phyloP scores from a whole-genome alignment of 2,329 filamentous ascomycete species.

The Neopestalotiopsis sp. region DNA sequence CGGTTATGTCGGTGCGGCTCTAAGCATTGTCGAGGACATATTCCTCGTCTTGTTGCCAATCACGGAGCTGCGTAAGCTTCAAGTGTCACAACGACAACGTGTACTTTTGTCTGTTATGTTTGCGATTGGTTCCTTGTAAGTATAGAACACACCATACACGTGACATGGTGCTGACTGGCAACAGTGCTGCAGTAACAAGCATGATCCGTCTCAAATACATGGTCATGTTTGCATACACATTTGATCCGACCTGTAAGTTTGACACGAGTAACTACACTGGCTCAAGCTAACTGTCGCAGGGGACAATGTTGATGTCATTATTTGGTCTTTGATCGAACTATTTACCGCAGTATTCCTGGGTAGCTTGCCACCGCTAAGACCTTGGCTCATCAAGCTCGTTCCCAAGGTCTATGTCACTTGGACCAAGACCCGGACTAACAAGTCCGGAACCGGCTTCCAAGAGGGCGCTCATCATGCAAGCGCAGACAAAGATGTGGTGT shows the following conservation, averaged over 20 bases:
- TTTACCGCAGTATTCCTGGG: background rate
- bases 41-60: background rate
- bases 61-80: conserved; percentile 2
- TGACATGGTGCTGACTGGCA: background rate
- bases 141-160: background rate
- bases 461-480: background rate
- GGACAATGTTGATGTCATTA: conserved; percentile 4
- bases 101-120: background rate
- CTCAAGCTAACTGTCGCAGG: background rate
- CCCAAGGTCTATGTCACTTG: background rate
- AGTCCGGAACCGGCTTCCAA: background rate
- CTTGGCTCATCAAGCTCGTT: background rate
- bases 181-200: background rate
- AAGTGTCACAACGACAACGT: background rate
- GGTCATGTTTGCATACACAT: background rate
- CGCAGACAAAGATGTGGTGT: background rate
- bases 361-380: background rate
- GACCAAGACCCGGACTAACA: background rate
- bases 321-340: background rate
- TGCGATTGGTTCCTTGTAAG: background rate
- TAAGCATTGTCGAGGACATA: conserved; percentile 1
- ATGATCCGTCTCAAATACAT: background rate
- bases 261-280: fast-evolving
- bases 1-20: background rate
- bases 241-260: background rate